Percentiles rank a stretch among this genome's conserved stretches.
Evolutionary conservation across 2,329 filamentous ascomycete species (phyloP).

Genomic region (Exophiala alcalophila): DNA sequence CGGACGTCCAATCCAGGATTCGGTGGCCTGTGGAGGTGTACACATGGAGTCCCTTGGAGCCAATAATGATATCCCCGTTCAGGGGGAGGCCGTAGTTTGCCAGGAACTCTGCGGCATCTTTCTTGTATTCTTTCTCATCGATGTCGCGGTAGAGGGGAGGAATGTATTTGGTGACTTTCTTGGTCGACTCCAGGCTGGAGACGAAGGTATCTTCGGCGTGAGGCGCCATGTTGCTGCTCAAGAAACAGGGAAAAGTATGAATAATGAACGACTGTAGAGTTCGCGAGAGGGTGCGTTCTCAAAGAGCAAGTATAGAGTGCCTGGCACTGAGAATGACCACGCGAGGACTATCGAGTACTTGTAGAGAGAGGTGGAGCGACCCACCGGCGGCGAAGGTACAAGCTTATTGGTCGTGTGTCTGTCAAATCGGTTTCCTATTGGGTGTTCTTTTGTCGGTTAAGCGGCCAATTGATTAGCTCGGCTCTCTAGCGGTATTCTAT

Average conservation of each 20-base stretch:
- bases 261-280: not conserved
- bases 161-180: not conserved
- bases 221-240: not conserved
- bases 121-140: slow-evolving; percentile 1
- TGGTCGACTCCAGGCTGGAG: not conserved
- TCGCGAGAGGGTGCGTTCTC: not conserved
- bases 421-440: not conserved
- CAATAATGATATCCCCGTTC: slow-evolving; percentile 40
- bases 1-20: slow-evolving; percentile 59
- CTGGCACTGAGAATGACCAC: not conserved
- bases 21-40: slow-evolving; percentile 43
- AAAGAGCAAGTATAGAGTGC: not conserved
- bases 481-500: too few relatives aligned
- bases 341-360: slow-evolving; percentile 1
- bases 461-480: not conserved
- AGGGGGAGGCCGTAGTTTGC: slow-evolving; percentile 9
- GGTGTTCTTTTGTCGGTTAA: not conserved
- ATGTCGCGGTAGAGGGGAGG: slow-evolving; percentile 2
- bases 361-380: not conserved
- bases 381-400: not conserved
- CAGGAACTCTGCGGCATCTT: slow-evolving; percentile 27
- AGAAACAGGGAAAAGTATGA: not conserved
- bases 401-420: not conserved
- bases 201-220: not conserved
- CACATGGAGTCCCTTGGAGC: slow-evolving; percentile 46